phyloP scores from a whole-genome alignment of 164 flowering plant genomes.

The Nelumbo lutea region DNA sequence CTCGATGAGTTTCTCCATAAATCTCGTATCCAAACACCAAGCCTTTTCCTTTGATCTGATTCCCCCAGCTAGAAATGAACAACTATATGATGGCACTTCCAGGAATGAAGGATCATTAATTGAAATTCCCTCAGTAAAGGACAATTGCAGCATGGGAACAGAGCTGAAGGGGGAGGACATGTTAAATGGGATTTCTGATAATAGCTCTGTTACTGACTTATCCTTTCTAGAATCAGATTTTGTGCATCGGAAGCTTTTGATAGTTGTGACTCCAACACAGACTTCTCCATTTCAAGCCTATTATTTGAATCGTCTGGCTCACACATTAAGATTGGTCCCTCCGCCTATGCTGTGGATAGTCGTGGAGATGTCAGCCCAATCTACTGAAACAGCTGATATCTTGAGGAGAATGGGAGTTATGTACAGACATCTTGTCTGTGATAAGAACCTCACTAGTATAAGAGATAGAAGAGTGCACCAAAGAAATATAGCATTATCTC shows the following conservation, averaged over 20 bases:
- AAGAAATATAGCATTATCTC: constrained; percentile 77
- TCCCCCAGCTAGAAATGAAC: constrained; percentile 19
- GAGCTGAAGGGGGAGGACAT: constrained; percentile 9
- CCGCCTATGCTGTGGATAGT: constrained; percentile 87
- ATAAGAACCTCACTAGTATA: constrained; percentile 46
- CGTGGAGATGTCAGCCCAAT: constrained; percentile 72
- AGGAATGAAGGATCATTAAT: constrained; percentile 6
- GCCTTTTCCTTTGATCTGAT: constrained; percentile 41
- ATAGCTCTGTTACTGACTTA: constrained; percentile 5
- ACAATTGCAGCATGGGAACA: constrained; percentile 14
- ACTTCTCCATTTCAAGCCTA: constrained; percentile 70
- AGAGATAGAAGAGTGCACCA: constrained; percentile 45
- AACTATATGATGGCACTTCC: constrained; percentile 6
- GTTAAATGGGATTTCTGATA: constrained; percentile 13
- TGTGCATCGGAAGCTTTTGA: constrained; percentile 50
- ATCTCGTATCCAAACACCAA: constrained; percentile 37
- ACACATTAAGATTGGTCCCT: constrained; percentile 52
- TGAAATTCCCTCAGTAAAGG: constrained; percentile 9
- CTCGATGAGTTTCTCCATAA: constrained; percentile 37
- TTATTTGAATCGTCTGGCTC: constrained; percentile 67
- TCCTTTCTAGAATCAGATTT: constrained; percentile 20
- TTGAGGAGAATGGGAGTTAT: constrained; percentile 73
- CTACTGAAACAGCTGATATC: constrained; percentile 67
- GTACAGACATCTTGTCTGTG: constrained; percentile 83
- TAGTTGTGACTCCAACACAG: constrained; percentile 70